Conservation (phyloP, 768 basidiomycete genomes). For the Russula dissimulans region DNA sequence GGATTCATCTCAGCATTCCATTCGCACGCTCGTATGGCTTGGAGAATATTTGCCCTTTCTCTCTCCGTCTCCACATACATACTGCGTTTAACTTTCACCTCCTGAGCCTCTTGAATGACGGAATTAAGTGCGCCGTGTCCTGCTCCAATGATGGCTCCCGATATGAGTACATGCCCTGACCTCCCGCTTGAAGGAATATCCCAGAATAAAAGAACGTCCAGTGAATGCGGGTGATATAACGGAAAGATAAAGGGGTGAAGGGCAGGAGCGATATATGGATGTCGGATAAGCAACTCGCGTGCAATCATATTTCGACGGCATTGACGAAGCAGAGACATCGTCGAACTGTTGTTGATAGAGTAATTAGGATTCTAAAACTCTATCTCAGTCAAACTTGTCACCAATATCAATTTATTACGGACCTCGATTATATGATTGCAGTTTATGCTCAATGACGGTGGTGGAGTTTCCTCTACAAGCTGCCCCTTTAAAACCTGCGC, state of each 20-base stretch:
- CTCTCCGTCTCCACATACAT: conserved; percentile 89
- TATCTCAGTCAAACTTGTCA: neutral
- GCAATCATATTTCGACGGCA: conserved; percentile 38
- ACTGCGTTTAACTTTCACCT: conserved; percentile 60
- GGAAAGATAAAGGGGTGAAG: conserved; percentile 63
- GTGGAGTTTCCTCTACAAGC: conserved; percentile 13
- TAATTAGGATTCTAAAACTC: conserved; percentile 9
- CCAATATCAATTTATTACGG: neutral
- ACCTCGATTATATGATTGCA: conserved; percentile 20
- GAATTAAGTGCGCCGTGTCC: conserved; percentile 55
- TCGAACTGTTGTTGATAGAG: conserved; percentile 24
- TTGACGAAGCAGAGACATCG: conserved; percentile 41
- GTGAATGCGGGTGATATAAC: conserved; percentile 59
- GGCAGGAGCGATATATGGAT: conserved; percentile 48
- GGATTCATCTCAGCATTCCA: conserved; percentile 81
- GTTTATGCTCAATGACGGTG: conserved; percentile 22
- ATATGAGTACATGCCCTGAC: conserved; percentile 49
- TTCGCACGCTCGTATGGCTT: conserved; percentile 56
- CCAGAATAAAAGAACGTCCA: conserved; percentile 77
- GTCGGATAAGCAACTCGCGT: conserved; percentile 30
- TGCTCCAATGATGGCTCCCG: conserved; percentile 58
- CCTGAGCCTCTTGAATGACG: conserved; percentile 50
- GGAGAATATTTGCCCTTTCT: conserved; percentile 57
- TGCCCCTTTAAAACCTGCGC: conserved; percentile 41
- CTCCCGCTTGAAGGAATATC: conserved; percentile 50